Base-by-base conservation (phyloP, 768 basidiomycete genomes). In the Albatrellus ellisii region DNA sequence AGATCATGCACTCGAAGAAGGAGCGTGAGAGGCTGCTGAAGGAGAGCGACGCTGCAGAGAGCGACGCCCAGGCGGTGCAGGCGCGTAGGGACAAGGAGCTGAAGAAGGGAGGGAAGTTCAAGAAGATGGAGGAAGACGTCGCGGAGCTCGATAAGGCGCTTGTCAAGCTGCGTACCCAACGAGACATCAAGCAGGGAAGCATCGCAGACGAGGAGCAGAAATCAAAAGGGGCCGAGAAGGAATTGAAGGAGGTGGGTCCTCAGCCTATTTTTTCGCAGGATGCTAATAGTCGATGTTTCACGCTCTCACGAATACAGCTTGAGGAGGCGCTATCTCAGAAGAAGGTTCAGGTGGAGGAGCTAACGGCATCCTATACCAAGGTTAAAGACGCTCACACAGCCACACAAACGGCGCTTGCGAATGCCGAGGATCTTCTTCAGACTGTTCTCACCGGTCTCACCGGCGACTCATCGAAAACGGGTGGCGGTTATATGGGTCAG, bases 401-500 rank as follows among this genome's bases (percentile, higher is more conserved):
- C 0, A 67, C 76, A 2, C 68, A 77, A 43, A 63, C 69, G 4
- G 70, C 77, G 22, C 70, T 94, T 7, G 57, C 70, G 11, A 82
- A 75, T 15, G 72, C 80, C 12, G 92, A 98, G 59, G 88, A 91
- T 52, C 80, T 98, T n/a, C 70, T 98, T 0, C 94, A 98, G 59
- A 88, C 89, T 0, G 76, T 98, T 15, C 69, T 94, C 36, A 98
- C 94, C 0, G 95, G 95, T 33, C 75, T 97, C 8, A 78, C 90
- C 1, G 81, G 4, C 69, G 65, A 29, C 70, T 70, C 68, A 22
- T 76, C 73, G 44, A 77, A 76, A 29, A 73, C 77, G 8, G 79
- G 84, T 7, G 89, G 91, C 2, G 95, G 95, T 0, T 98, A 97
- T 59, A 82, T 98, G 77, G 95, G 91, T 15, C 92, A 97, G 58